These are phyloP conservation scores for Eucalyptus rudis DNA, from an alignment of 345 rosid genomes.

Conservation along the genomic window DNA sequence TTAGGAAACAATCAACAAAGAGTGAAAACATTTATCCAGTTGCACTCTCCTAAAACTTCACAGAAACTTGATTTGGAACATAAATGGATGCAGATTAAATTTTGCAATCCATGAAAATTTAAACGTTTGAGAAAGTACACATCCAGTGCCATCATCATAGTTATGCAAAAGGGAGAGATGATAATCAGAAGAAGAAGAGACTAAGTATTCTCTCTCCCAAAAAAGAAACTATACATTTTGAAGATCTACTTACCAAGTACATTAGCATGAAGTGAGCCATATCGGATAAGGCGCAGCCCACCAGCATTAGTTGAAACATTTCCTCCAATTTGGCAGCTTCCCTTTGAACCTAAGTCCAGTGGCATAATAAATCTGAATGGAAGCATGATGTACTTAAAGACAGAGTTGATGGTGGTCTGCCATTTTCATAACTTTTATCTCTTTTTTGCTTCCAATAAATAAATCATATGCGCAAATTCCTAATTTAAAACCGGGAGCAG, in stretches of 20 bases:
- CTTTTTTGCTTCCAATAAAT: background rate
- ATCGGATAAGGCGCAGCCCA: conserved; percentile 91
- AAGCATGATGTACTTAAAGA: conserved; percentile 22
- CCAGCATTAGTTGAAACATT: conserved; percentile 99
- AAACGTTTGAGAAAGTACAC: background rate
- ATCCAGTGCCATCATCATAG: background rate
- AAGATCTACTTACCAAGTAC: conserved; percentile 53
- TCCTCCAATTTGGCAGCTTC: conserved; percentile 99
- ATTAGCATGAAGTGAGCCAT: conserved; percentile 91
- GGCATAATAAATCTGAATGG: conserved; percentile 96
- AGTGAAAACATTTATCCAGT: background rate
- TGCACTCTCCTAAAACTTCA: background rate
- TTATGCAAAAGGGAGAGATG: background rate
- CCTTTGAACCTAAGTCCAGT: conserved; percentile 99
- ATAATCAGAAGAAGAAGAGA: background rate
- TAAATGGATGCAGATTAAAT: background rate
- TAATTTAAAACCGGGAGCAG: background rate
- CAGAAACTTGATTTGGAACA: background rate
- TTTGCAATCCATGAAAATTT: background rate
- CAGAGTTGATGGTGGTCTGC: background rate
- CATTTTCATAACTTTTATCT: background rate
- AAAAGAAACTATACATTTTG: background rate
- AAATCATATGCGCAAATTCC: background rate
- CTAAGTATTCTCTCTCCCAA: background rate
- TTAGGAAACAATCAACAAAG: background rate